Percentiles rank a stretch among this genome's conserved stretches.
These are phyloP conservation scores for Neurospora sp. DNA, from an alignment of 495 filamentous ascomycete species.

Conservation along the genomic window DNA sequence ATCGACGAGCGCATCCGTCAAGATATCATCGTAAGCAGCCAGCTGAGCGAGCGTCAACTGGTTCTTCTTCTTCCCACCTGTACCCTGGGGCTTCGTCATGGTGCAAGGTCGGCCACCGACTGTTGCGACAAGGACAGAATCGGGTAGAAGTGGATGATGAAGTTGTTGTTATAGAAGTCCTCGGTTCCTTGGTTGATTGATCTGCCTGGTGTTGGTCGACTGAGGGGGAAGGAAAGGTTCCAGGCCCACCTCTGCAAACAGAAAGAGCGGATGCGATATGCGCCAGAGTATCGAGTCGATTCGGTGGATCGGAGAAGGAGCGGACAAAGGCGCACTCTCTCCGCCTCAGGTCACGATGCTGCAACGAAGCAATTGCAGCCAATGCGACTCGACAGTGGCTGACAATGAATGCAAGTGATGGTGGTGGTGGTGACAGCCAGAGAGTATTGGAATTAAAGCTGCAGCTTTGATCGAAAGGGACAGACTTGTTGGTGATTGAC, in stretches of 20 bases:
- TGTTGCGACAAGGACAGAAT: not conserved
- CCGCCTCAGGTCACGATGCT: not conserved
- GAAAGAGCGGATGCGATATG: not conserved
- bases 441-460: not conserved
- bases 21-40: constrained; percentile 87
- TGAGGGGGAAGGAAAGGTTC: not conserved
- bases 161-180: not conserved
- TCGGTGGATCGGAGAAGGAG: not conserved
- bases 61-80: constrained; percentile 40
- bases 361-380: not conserved
- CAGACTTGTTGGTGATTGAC: not conserved
- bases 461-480: not conserved
- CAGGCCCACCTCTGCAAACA: not conserved
- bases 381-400: not conserved
- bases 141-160: not conserved
- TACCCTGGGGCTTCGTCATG: constrained; percentile 12
- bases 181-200: not conserved
- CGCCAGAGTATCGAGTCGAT: not conserved
- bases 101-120: not conserved
- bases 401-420: not conserved
- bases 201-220: not conserved
- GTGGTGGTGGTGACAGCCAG: not conserved
- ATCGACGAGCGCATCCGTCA: constrained; percentile 93
- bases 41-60: constrained; percentile 77
- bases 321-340: not conserved